Evolutionary conservation across 306 rosid genomes (phyloP).

Genomic region (Aeschynomene evenia): DNA sequence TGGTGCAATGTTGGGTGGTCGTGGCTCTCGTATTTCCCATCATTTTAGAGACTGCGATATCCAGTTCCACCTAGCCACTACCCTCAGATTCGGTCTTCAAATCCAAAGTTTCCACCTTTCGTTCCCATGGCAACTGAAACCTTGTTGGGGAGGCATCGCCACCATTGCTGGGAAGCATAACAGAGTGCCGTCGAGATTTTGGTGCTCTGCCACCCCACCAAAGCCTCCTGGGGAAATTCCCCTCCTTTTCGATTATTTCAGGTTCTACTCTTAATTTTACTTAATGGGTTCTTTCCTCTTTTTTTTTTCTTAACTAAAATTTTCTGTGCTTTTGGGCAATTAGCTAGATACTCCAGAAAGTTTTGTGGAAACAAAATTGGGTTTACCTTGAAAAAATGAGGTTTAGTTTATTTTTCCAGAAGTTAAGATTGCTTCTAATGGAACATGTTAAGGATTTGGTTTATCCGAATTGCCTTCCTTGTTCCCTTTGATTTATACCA

Average conservation of each 20-base stretch:
- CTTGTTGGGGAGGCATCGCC: constrained; percentile 7
- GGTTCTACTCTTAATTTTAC: constrained; percentile 43
- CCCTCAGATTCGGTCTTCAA: constrained; percentile 35
- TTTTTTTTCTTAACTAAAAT: background rate
- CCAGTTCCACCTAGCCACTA: constrained; percentile 25
- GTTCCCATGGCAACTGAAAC: constrained; percentile 34
- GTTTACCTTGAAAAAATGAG: background rate
- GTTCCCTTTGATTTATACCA: background rate
- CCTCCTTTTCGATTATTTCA: constrained; percentile 46
- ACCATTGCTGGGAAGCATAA: constrained; percentile 4
- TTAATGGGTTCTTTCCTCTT: background rate
- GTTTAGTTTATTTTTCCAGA: too few species aligned
- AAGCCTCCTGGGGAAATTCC: constrained; percentile 49
- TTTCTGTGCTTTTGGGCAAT: background rate
- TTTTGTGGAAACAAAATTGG: background rate
- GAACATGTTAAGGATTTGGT: background rate
- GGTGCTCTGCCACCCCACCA: constrained; percentile 34
- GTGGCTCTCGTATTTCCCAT: constrained; percentile 49
- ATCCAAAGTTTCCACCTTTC: constrained; percentile 34
- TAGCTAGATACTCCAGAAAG: background rate
- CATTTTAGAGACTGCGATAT: constrained; percentile 58
- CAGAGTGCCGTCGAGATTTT: constrained; percentile 6
- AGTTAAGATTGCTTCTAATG: background rate
- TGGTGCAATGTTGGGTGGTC: constrained; percentile 32
- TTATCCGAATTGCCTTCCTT: background rate